Evolutionary conservation across 768 basidiomycete genomes (phyloP).

Genomic region (Scleroderma citrinum): DNA sequence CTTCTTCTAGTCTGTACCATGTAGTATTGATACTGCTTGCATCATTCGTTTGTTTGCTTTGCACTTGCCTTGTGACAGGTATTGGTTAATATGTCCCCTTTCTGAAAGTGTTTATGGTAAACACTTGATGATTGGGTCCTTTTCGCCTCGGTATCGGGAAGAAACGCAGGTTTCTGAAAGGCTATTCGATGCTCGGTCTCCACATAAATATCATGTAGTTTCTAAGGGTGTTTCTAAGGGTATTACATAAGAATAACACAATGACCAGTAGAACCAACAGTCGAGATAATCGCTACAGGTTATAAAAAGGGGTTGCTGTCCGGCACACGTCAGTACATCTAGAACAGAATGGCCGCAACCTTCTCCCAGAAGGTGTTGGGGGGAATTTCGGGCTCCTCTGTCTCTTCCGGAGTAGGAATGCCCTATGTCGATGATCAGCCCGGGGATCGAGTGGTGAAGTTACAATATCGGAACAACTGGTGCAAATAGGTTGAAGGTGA

Average conservation of each 20-base stretch:
- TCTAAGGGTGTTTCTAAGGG: too few species aligned
- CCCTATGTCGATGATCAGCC: neutral
- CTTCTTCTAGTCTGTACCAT: neutral
- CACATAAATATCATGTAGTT: too few species aligned
- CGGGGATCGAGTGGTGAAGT: neutral
- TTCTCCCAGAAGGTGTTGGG: conserved; percentile 7
- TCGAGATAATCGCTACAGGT: too few species aligned
- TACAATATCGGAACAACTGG: neutral
- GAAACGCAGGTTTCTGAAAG: too few species aligned
- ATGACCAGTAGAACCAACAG: too few species aligned
- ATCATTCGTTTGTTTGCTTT: neutral
- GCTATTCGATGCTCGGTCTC: neutral
- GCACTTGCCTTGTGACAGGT: neutral
- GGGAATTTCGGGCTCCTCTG: conserved; percentile 7
- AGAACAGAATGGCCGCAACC: conserved; percentile 6
- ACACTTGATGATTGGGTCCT: neutral
- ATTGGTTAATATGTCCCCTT: neutral
- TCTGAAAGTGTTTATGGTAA: neutral
- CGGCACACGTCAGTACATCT: neutral
- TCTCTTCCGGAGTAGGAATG: conserved; percentile 8
- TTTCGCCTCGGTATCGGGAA: neutral
- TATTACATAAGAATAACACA: too few species aligned
- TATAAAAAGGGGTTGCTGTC: too few species aligned
- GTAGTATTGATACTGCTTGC: neutral
- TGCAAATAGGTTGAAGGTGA: neutral